Percentiles rank a stretch among this genome's conserved stretches.
Conservation (phyloP, 106 monocot genomes). For the Ottelia alismoides region DNA sequence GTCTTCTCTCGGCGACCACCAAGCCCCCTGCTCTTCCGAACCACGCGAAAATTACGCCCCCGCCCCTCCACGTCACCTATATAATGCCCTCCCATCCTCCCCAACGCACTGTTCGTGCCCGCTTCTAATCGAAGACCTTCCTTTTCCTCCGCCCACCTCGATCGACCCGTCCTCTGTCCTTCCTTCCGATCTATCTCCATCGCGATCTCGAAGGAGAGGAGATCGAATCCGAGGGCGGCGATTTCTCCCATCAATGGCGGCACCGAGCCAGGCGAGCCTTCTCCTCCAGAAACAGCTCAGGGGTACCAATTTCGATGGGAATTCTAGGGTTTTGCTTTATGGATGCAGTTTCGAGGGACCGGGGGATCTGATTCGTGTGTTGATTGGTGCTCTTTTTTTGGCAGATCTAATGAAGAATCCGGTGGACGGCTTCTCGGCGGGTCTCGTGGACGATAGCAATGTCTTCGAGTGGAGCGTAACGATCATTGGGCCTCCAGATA, state of each 20-base stretch:
- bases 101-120: too few relatives aligned
- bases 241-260: conserved; percentile 14
- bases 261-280: conserved; percentile 33
- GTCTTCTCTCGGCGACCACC: too few relatives aligned
- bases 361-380: neutral
- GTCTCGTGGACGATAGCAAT: conserved; percentile 20
- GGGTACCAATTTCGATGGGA: conserved; percentile 10
- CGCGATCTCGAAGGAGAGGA: too few relatives aligned
- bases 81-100: too few relatives aligned
- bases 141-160: neutral
- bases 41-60: too few relatives aligned
- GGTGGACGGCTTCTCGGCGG: conserved; percentile 26
- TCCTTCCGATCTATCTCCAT: conserved; percentile 12
- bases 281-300: conserved; percentile 52
- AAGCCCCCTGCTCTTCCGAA: too few relatives aligned
- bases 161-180: conserved; percentile 7
- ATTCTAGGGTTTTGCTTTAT: neutral
- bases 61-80: too few relatives aligned
- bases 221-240: too few relatives aligned
- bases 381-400: conserved; percentile 1
- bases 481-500: conserved; percentile 24
- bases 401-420: conserved; percentile 22
- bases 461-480: conserved; percentile 24
- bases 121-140: too few relatives aligned
- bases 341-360: neutral